Percentiles rank a stretch among this genome's conserved stretches.
Conservation (phyloP, 352 stramenopile genomes). For the Aphanomyces euteiches region DNA sequence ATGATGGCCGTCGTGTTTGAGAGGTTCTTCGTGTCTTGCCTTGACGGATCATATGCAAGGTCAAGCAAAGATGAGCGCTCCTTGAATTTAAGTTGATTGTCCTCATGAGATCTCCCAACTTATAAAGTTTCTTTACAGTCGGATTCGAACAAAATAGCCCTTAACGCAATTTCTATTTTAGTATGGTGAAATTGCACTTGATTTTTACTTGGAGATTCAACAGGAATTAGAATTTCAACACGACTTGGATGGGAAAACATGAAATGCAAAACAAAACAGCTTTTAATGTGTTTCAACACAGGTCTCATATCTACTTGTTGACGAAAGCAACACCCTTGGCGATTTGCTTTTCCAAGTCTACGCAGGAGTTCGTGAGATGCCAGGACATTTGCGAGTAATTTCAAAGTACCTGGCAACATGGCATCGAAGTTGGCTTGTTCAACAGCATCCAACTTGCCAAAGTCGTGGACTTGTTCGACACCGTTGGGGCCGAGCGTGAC, state of each 20-base stretch:
- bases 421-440: slow-evolving; percentile 89
- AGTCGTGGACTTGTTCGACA: slow-evolving; percentile 92
- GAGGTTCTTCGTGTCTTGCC: too few relatives aligned
- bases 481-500: slow-evolving; percentile 95
- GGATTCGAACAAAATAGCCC: too few relatives aligned
- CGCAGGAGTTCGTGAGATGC: background rate
- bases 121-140: background rate
- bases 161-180: too few relatives aligned
- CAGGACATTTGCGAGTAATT: background rate
- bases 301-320: slow-evolving; percentile 47
- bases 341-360: slow-evolving; percentile 80
- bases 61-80: too few relatives aligned
- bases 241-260: too few relatives aligned
- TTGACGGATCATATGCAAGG: too few relatives aligned
- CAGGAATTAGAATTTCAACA: too few relatives aligned
- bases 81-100: too few relatives aligned
- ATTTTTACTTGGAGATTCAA: too few relatives aligned
- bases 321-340: slow-evolving; percentile 84
- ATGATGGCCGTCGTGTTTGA: too few relatives aligned
- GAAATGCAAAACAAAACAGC: background rate
- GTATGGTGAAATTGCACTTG: too few relatives aligned
- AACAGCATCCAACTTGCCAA: slow-evolving; percentile 77
- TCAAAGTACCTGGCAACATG: slow-evolving; percentile 56
- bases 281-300: background rate
- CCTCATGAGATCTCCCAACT: too few relatives aligned